Percentiles rank a stretch among this genome's conserved stretches.
Conservation (phyloP, 2,329 filamentous ascomycete genomes). For the Aspergillus sp. region DNA sequence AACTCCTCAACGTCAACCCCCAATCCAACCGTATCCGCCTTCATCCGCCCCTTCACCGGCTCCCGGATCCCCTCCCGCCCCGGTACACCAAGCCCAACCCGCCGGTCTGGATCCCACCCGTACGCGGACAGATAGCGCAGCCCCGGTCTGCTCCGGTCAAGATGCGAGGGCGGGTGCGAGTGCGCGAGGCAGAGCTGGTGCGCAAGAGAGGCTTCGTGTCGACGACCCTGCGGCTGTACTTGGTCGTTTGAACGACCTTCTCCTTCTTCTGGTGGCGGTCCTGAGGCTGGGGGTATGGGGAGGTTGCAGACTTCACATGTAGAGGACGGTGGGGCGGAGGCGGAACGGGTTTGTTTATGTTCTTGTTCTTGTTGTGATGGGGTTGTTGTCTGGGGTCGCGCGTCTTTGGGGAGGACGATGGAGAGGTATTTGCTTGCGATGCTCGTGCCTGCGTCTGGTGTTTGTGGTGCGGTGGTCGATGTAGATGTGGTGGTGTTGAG, state of each 20-base stretch:
- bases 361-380: slow-evolving; percentile 1
- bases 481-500: slow-evolving; percentile 21
- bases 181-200: slow-evolving; percentile 51
- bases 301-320: slow-evolving; percentile 53
- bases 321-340: slow-evolving; percentile 6
- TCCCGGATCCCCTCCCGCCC: slow-evolving; percentile 61
- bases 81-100: slow-evolving; percentile 59
- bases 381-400: slow-evolving; percentile 2
- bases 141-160: slow-evolving; percentile 49
- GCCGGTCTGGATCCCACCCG: slow-evolving; percentile 52
- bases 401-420: slow-evolving; percentile 32
- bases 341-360: slow-evolving; percentile 1
- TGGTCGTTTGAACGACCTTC: neutral
- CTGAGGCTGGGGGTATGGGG: slow-evolving; percentile 35
- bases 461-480: slow-evolving; percentile 14
- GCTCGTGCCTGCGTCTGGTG: slow-evolving; percentile 14
- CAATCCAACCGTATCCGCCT: slow-evolving; percentile 66
- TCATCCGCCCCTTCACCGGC: slow-evolving; percentile 63
- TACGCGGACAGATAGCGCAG: slow-evolving; percentile 48
- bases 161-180: slow-evolving; percentile 48
- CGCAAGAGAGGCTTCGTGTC: slow-evolving; percentile 43
- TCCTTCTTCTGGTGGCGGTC: neutral
- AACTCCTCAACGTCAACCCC: slow-evolving; percentile 43
- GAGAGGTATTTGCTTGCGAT: slow-evolving; percentile 38
- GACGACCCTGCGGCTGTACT: slow-evolving; percentile 6